A percentile compares a stretch with the other conserved stretches of the same genome.
Conservation (phyloP, 1,139 yeast species). For the Candida albicans region DNA sequence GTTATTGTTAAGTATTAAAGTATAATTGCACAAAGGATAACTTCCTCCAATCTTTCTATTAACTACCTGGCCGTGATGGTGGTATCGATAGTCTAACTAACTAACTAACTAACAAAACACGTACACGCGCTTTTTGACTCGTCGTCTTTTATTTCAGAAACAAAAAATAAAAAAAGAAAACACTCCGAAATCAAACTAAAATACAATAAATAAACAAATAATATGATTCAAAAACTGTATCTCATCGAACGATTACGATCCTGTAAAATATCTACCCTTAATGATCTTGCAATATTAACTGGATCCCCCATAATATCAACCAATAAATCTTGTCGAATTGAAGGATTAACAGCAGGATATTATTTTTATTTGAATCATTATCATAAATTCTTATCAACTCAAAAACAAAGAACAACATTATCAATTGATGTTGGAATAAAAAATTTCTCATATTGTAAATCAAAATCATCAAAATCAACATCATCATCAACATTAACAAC, state of each 20-base stretch:
- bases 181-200: too few relatives aligned
- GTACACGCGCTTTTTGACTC: too few relatives aligned
- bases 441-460: slow-evolving; percentile 41
- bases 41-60: too few relatives aligned
- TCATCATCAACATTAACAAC: too few relatives aligned
- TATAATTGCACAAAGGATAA: too few relatives aligned
- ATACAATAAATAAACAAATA: too few relatives aligned
- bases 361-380: slow-evolving; percentile 17
- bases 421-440: slow-evolving; percentile 44
- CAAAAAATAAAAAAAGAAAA: too few relatives aligned
- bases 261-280: slow-evolving; percentile 22
- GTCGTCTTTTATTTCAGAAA: too few relatives aligned
- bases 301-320: slow-evolving; percentile 31
- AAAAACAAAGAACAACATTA: slow-evolving; percentile 14
- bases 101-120: too few relatives aligned
- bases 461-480: slow-evolving; percentile 14
- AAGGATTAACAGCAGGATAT: slow-evolving; percentile 23
- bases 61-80: too few relatives aligned
- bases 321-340: slow-evolving; percentile 28
- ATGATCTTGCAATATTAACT: slow-evolving; percentile 34
- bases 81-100: too few relatives aligned
- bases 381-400: slow-evolving; percentile 7
- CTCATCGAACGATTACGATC: slow-evolving; percentile 4
- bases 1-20: too few relatives aligned
- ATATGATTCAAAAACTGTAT: background rate